Base-by-base conservation (phyloP, 805 yeast species). In the Nematodospora valgi region DNA sequence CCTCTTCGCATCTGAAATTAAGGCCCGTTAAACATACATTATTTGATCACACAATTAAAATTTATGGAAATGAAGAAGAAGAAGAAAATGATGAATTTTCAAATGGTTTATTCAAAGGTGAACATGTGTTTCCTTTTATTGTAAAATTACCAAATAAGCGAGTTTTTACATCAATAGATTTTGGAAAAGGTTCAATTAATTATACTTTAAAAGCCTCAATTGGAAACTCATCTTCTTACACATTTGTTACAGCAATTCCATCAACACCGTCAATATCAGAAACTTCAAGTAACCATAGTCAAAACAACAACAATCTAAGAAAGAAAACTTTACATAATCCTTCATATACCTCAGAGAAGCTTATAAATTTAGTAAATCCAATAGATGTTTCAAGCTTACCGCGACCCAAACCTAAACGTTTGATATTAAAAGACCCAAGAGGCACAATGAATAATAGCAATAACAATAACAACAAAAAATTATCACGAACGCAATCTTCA, bases 61-160 rank as follows among this genome's bases (percentile, higher is more conserved):
- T 82, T 13, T 82, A 78, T 48, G 88, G 88, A 1, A 22, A 11
- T 16, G 38, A 22, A 3, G 34, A 31, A 4, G 28, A n/a, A 10
- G 33, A 36, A 22, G 51, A 55, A 27, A 32, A 32, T 20, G 45
- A 43, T n/a, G 62, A 54, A 15, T 56, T 58, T 36, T 32, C 52
- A 11, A 65, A 58, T 39, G 85, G 85, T 0, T 54, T 84, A n/a
- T 73, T 78, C 13, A 77, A 78, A 49, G 96, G 96, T 27, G 91
- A 85, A 51, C 96, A 88, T 58, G 62, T 86, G 23, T 88, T 89
- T 53, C 95, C 95, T 14, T 89, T 88, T 52, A 76, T 82, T 31
- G 84, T 88, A 27, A 81, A 77, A 46, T 68, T 88, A n/a, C 96
- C 96, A 1, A 72, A 71, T 46, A 78, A 76, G 44, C 74, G 83